Percentiles rank a stretch among this genome's conserved stretches.
These are phyloP conservation scores for Thozetella sp. DNA, from an alignment of 495 filamentous ascomycete genomes.

Conservation along the genomic window DNA sequence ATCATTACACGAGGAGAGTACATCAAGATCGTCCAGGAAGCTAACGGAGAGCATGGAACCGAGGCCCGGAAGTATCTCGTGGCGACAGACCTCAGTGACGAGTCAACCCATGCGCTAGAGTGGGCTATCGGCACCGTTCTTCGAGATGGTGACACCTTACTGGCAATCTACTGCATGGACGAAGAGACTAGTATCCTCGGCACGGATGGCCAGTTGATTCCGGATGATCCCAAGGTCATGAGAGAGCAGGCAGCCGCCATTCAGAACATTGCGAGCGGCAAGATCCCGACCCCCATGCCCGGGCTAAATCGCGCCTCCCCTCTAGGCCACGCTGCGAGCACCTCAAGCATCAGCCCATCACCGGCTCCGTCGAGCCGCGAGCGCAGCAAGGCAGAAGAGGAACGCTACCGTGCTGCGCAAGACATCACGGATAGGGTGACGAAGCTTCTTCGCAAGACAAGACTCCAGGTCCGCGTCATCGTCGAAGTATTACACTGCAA, in stretches of 20 bases:
- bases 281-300: conserved; percentile 16
- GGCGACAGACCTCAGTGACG: conserved; percentile 89
- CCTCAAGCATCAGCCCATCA: conserved; percentile 30
- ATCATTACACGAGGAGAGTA: conserved; percentile 91
- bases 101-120: conserved; percentile 91
- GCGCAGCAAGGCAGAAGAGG: conserved; percentile 66
- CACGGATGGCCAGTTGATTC: conserved; percentile 26
- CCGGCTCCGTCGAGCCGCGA: conserved; percentile 41
- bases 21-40: conserved; percentile 66
- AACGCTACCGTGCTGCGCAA: conserved; percentile 73
- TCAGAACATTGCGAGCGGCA: conserved; percentile 39
- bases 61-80: conserved; percentile 87
- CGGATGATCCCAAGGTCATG: conserved; percentile 61
- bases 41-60: conserved; percentile 70
- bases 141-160: conserved; percentile 89
- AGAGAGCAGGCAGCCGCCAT: conserved; percentile 68
- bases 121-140: conserved; percentile 98
- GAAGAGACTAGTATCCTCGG: conserved; percentile 70
- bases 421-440: conserved; percentile 79
- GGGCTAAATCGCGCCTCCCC: conserved; percentile 26
- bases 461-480: conserved; percentile 86
- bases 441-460: conserved; percentile 83
- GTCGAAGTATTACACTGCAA: conserved; percentile 99
- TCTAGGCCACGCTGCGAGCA: conserved; percentile 14
- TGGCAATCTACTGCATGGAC: conserved; percentile 88